These are phyloP conservation scores for Corylus heterophylla DNA, from an alignment of 306 rosid genomes.

Conservation along the genomic window DNA sequence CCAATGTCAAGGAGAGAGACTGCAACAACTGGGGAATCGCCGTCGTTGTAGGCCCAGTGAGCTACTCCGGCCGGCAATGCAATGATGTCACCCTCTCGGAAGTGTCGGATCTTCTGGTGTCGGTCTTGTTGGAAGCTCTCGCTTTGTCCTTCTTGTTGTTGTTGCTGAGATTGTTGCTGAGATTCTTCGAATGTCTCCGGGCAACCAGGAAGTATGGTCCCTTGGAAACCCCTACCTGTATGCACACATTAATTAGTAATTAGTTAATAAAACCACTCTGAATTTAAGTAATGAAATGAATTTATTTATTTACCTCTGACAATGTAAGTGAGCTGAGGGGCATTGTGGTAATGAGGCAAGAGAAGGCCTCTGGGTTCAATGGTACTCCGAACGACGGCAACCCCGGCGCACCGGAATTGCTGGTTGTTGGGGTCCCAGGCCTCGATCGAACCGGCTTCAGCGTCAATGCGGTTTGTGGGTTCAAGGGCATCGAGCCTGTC, in stretches of 20 bases:
- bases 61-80: constrained; percentile 50
- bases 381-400: constrained; percentile 28
- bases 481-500: constrained; percentile 12
- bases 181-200: constrained; percentile 46
- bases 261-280: neutral
- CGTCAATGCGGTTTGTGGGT: constrained; percentile 35
- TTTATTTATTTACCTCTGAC: constrained; percentile 19
- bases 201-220: constrained; percentile 45
- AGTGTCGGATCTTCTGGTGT: constrained; percentile 39
- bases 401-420: constrained; percentile 43
- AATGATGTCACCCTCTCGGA: constrained; percentile 40
- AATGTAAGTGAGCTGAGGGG: constrained; percentile 44
- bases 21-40: constrained; percentile 28
- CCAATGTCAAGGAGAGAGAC: constrained; percentile 45
- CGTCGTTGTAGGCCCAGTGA: constrained; percentile 44
- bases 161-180: constrained; percentile 9
- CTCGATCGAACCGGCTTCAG: constrained; percentile 45
- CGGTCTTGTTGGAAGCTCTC: constrained; percentile 20
- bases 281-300: too few species aligned
- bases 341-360: constrained; percentile 44
- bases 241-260: neutral
- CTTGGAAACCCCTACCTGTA: constrained; percentile 41
- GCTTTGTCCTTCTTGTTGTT: neutral
- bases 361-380: constrained; percentile 49
- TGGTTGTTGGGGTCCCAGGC: constrained; percentile 47